Evolutionary conservation across 1,284 basidiomycete species (phyloP), one percentile per base, ranked within the genome.

Genomic region (Trametes polyzona): DNA sequence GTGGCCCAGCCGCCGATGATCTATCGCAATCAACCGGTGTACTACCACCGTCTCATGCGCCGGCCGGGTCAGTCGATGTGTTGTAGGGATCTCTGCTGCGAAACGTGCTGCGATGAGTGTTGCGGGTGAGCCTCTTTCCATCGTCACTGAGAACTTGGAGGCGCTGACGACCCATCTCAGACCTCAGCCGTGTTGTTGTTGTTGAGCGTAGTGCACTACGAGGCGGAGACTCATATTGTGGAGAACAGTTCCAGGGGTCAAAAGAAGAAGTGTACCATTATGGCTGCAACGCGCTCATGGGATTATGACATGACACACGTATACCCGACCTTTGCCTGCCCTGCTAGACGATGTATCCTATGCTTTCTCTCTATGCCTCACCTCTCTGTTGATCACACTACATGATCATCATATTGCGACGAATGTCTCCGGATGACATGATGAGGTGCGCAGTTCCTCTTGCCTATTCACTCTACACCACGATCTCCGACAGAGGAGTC

Each of bases 1-100:
- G 19, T 59, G 24, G 58, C 67, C 10, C 63, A 64, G 47, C 68
- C 67, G 19, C 49, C 60, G 26, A 67, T 68, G 62, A 54, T 66
- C 51, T 68, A 67, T 52, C 62, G 57, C 57, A 53, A 58, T 19
- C 59, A 26, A 16, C 62, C 62, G 21, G 23, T 61, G 26, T 49
- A 57, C 33, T 61, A 64, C 56, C 52, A 59, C 33, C 62, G 62
- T 7, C 37, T 55, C 23, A 36, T 58, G 24, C 53, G 47, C 16
- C 47, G 52, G n/a, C 41, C 54, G 29, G 47, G 57, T 1, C 39
- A 43, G 33, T 32, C 58, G 33, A 26, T 21, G 17, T 63, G 58
- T 51, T 63, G 62, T 41, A 27, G 42, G 21, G 59, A 59, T 33
- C 17, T 57, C 11, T 64, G 62, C 37, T 64, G 62, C 49, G 62